These are phyloP conservation scores for Phylloporus sp. DNA, from an alignment of 768 basidiomycete species.

Conservation along the genomic window DNA sequence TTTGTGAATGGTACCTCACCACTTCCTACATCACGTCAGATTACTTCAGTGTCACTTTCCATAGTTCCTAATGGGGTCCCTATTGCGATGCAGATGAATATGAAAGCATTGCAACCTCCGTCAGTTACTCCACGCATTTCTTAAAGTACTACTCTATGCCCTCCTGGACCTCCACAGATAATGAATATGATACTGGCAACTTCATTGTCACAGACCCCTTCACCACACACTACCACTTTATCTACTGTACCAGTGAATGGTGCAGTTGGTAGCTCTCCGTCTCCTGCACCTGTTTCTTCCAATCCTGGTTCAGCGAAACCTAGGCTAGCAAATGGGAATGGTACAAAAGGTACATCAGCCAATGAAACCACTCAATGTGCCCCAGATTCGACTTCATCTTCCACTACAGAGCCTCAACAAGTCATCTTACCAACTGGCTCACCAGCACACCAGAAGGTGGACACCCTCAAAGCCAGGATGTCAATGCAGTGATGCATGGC, in stretches of 20 bases:
- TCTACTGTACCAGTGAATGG: constrained; percentile 35
- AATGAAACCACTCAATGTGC: constrained; percentile 26
- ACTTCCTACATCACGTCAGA: constrained; percentile 19
- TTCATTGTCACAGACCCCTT: constrained; percentile 31
- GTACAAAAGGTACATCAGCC: constrained; percentile 29
- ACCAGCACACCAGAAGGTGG: constrained; percentile 47
- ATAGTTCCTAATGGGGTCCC: constrained; percentile 44
- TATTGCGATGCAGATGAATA: constrained; percentile 55
- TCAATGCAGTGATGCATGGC: constrained; percentile 33
- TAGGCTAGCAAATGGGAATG: constrained; percentile 15
- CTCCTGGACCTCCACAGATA: constrained; percentile 36
- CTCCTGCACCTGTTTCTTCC: constrained; percentile 38
- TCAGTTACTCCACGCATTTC: constrained; percentile 50
- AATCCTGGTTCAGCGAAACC: constrained; percentile 38
- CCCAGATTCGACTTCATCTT: constrained; percentile 11
- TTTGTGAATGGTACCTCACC: constrained; percentile 27
- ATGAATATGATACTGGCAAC: constrained; percentile 31
- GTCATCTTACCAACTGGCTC: constrained; percentile 27
- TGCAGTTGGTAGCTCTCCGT: constrained; percentile 26
- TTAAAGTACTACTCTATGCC: constrained; percentile 37
- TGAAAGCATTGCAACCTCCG: constrained; percentile 59
- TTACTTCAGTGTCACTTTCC: constrained; percentile 21
- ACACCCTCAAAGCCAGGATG: constrained; percentile 40
- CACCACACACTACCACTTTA: constrained; percentile 28
- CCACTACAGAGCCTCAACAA: constrained; percentile 20